Evolutionary conservation across 257 asterid species (phyloP), one percentile per base, ranked within the genome.

Genomic region (Cynanchum wilfordii): DNA sequence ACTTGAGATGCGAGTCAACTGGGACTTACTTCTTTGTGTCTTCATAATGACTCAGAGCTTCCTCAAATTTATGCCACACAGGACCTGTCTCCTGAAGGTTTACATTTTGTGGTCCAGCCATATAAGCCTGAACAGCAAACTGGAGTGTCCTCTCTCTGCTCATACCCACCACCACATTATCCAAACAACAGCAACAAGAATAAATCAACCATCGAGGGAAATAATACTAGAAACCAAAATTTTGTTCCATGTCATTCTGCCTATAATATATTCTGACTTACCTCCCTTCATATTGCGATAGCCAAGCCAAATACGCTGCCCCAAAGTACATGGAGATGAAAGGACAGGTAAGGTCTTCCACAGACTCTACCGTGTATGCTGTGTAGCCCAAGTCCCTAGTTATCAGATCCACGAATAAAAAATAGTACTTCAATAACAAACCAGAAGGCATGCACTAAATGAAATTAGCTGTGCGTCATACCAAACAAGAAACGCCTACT

Each of bases 301-400:
- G 75, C 97, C 97, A 94, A 65, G 82, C 80, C 84, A 94, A 77
- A 76, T 94, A 94, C 75, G 98, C 98, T 25, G 98, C 92, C 72
- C 99, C 99, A 49, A 94, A 91, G 90, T 94, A 94, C 90, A 94
- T 80, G 73, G 99, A 94, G 64, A 85, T 85, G 55, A 94, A 91
- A 56, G 99, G 98, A 84, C 86, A 83, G 69, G 89, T 83, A 38
- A 94, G 99, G 82, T 94, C 99, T 69, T 90, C 99, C 25, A 87
- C 93, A 12, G 96, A 84, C 77, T 88, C 86, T 52, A 86, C 92
- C 44, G 1, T 69, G 87, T 90, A 94, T 40, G 84, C 89, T 77
- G 75, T 85, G 93, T 83, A 86, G 42, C 93, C 90, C 77, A 84
- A 69, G 77, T 92, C 94, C 86, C 99, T 94, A 70, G 55, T 66